Evolutionary conservation across 768 basidiomycete genomes (phyloP).

Genomic region (Hebeloma cylindrosporum): DNA sequence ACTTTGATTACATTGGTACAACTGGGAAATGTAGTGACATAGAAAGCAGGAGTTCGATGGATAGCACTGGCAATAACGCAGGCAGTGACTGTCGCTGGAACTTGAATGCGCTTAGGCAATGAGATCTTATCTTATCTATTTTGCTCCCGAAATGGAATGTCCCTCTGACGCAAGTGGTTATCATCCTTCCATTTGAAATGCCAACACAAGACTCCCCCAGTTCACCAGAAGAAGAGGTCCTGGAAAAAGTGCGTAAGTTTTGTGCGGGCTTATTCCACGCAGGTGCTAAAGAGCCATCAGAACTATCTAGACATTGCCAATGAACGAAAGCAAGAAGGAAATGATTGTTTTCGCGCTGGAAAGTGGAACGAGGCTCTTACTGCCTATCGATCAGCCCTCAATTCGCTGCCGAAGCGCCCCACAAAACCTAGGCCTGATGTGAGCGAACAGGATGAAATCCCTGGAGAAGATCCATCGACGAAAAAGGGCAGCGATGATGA

Average conservation of each 20-base stretch:
- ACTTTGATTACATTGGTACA: too few relatives aligned
- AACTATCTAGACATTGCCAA: constrained; percentile 41
- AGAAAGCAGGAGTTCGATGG: too few relatives aligned
- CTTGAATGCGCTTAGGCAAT: too few relatives aligned
- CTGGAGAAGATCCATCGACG: constrained; percentile 1
- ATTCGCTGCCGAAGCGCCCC: constrained; percentile 55
- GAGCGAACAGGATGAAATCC: constrained; percentile 15
- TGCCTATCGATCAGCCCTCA: constrained; percentile 69
- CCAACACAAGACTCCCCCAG: too few relatives aligned
- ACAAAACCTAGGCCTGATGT: constrained; percentile 12
- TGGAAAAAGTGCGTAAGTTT: not conserved
- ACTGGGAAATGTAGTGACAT: too few relatives aligned
- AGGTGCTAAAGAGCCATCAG: constrained; percentile 7
- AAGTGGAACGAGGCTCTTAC: constrained; percentile 71
- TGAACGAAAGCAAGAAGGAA: constrained; percentile 73
- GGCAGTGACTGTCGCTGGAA: too few relatives aligned
- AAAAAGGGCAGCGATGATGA: constrained; percentile 2
- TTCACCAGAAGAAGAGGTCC: not conserved
- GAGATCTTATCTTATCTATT: too few relatives aligned
- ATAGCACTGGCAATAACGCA: too few relatives aligned
- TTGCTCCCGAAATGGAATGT: too few relatives aligned
- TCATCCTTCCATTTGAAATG: too few relatives aligned
- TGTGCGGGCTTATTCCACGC: not conserved
- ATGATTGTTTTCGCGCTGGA: constrained; percentile 63
- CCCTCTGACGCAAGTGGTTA: too few relatives aligned